Percentiles rank a stretch among this genome's conserved stretches.
Conservation (phyloP, 2,329 filamentous ascomycete genomes). For the Colletotrichum camelliae region DNA sequence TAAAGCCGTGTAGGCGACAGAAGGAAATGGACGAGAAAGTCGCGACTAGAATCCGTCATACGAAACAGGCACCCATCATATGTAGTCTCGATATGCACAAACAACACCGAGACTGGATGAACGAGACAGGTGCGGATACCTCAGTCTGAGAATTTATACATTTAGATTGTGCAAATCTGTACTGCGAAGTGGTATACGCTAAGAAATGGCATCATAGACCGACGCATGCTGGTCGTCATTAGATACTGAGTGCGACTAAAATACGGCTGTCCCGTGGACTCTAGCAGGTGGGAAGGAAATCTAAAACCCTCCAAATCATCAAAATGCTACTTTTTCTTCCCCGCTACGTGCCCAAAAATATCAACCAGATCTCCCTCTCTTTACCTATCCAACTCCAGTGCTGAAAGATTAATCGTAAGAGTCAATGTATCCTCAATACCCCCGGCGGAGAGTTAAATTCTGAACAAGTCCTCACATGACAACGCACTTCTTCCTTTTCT, state of each 20-base stretch:
- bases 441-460: background rate
- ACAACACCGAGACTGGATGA: background rate
- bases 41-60: background rate
- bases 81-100: background rate
- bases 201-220: background rate
- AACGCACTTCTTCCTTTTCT: constrained; percentile 54
- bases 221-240: background rate
- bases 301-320: background rate
- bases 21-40: background rate
- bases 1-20: background rate
- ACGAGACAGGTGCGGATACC: background rate
- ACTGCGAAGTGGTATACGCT: background rate
- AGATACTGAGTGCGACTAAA: background rate
- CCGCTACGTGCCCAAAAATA: background rate
- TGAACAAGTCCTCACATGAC: constrained; percentile 50
- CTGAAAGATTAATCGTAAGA: background rate
- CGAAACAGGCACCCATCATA: background rate
- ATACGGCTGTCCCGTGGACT: background rate
- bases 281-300: background rate
- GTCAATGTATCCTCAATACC: background rate
- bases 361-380: background rate
- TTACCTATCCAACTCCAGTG: constrained; percentile 4
- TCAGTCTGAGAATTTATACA: background rate
- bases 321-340: background rate
- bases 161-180: background rate